Conservation (phyloP, 2,329 filamentous ascomycete species). For the Gaeumannomyces sp. region DNA sequence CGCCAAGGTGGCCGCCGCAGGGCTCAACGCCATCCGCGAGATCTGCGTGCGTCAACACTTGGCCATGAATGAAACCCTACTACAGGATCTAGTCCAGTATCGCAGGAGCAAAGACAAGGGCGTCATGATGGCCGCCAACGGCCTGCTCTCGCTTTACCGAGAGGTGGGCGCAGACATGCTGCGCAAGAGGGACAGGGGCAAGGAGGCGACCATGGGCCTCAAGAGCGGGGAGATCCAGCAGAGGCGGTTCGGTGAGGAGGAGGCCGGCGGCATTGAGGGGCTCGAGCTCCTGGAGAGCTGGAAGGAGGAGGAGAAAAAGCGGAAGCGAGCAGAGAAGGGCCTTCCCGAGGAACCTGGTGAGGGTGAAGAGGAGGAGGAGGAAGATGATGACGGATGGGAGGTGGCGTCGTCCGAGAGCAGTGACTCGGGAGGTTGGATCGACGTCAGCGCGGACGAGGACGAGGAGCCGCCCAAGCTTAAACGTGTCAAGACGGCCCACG, state of each 20-base stretch:
- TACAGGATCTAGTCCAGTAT: conserved; percentile 94
- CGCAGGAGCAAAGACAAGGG: conserved; percentile 97
- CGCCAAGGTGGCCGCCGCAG: conserved; percentile 83
- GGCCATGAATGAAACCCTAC: conserved; percentile 92
- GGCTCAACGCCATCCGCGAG: conserved; percentile 90
- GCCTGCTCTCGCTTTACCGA: conserved; percentile 81
- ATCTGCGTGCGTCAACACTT: conserved; percentile 88
- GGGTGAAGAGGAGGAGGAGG: conserved; percentile 54
- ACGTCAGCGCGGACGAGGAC: conserved; percentile 80
- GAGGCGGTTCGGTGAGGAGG: conserved; percentile 76
- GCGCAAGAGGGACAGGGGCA: conserved; percentile 84
- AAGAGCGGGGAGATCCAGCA: conserved; percentile 67
- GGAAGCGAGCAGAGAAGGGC: conserved; percentile 64
- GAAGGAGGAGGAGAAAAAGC: conserved; percentile 83
- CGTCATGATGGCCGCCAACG: conserved; percentile 97
- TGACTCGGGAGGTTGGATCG: conserved; percentile 87
- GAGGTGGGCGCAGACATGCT: conserved; percentile 87
- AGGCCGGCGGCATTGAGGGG: conserved; percentile 77
- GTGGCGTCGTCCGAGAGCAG: conserved; percentile 53
- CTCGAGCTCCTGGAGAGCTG: conserved; percentile 85
- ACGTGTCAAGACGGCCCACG: conserved; percentile 31
- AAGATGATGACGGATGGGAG: conserved; percentile 59
- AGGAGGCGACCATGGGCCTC: conserved; percentile 80
- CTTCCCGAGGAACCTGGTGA: conserved; percentile 55
- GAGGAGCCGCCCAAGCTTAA: conserved; percentile 60